Evolutionary conservation across 1,284 basidiomycete genomes (phyloP).

Genomic region (Chondrostereum purpureum): DNA sequence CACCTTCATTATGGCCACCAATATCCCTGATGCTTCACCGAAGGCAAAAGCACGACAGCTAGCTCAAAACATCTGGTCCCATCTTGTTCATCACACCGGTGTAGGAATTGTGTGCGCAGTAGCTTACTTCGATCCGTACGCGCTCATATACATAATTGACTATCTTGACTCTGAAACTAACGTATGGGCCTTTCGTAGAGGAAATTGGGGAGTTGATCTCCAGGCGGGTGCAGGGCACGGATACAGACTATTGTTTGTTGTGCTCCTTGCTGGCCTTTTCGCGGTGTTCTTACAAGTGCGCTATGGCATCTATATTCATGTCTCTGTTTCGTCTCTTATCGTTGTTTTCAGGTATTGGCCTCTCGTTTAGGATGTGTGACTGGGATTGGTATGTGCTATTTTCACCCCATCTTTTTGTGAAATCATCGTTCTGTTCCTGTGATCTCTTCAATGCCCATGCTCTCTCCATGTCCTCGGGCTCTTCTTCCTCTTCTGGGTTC

Average conservation of each 20-base stretch:
- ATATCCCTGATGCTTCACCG: background rate
- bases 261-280: constrained; percentile 79
- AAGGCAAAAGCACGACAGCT: background rate
- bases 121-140: constrained; percentile 45
- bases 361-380: constrained; percentile 65
- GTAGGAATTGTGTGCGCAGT: constrained; percentile 30
- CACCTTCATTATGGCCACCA: background rate
- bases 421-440: no score
- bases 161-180: constrained; percentile 10
- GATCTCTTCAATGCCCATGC: no score
- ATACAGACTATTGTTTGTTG: constrained; percentile 80
- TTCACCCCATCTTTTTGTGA: background rate
- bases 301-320: constrained; percentile 1
- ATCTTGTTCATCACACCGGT: background rate
- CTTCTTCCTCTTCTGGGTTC: background rate
- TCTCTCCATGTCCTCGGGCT: no score
- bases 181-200: constrained; percentile 37
- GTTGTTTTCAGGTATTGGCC: constrained; percentile 42
- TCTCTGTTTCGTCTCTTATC: constrained; percentile 2
- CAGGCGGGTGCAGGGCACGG: constrained; percentile 67
- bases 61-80: background rate
- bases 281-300: constrained; percentile 72
- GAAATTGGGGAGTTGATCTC: constrained; percentile 74
- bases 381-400: constrained; percentile 45
- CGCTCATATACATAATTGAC: no score